Base-by-base conservation (phyloP, 2,329 filamentous ascomycete species). In the Orbilia ellipsospora region DNA sequence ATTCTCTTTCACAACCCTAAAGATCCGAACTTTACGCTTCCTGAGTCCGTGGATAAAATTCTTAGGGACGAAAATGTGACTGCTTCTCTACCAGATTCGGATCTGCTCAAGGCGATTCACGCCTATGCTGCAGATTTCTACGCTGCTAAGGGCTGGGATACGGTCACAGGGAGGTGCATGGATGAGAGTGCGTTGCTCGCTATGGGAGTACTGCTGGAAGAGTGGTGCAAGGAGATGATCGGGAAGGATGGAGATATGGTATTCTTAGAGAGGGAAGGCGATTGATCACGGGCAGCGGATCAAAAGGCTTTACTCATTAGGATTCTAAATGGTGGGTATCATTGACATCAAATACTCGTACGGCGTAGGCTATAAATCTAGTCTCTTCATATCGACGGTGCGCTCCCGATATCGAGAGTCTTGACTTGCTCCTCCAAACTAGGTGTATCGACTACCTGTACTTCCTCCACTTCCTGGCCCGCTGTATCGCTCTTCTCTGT, bases 151-250 rank as follows among this genome's bases (percentile, higher is more conserved):
- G 68, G 77, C 4, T 82, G 80, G 16, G 67, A 76, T n/a, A 81
- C 78, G 16, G 78, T 78, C 26, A 82, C 84, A 59, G 86, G 83
- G 80, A 83, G 85, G 77, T 91, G 88, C 81, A 88, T 94, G 87
- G 90, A 94, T 80, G 92, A 92, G 83, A 92, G 90, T 13, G 91
- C 91, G 2, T 84, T 94, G 70, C 83, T 94, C 64, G 90, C 91
- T 0, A 85, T 94, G 79, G 91, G 91, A 0, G 88, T 94, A 57
- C 82, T 94, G 68, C 83, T 94, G 50, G 91, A 94, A 82, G 92
- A 94, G 82, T 87, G 88, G 1, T 85, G 87, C 15, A 84, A 85
- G 48, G 87, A 89, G 55, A 81, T 85, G 4, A 82, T 94, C 18
- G 91, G 90, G 3, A 83, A 85, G 65, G 87, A 84, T 12, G 92